phyloP scores from a whole-genome alignment of 495 filamentous ascomycete species.

The Penicillium nucicola region DNA sequence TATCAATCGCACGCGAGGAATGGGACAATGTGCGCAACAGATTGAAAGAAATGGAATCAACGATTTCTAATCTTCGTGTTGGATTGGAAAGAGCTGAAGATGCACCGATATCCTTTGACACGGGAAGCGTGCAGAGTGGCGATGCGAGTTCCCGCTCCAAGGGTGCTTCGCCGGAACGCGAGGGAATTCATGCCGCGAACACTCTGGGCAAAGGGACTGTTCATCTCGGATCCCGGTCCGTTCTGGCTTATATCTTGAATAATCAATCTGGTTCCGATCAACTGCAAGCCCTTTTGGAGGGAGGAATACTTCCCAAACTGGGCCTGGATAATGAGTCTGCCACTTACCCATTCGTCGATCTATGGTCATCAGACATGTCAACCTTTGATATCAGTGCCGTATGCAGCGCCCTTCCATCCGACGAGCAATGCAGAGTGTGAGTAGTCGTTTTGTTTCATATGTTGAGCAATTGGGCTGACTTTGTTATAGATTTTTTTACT shows the following conservation, averaged over 20 bases:
- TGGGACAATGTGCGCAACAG: slow-evolving; percentile 45
- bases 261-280: slow-evolving; percentile 62
- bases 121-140: slow-evolving; percentile 56
- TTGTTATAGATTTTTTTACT: slow-evolving; percentile 59
- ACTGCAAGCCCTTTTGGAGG: slow-evolving; percentile 64
- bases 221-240: slow-evolving; percentile 57
- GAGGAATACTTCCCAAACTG: slow-evolving; percentile 75
- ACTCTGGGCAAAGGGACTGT: slow-evolving; percentile 53
- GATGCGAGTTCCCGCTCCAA: slow-evolving; percentile 48
- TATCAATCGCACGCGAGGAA: slow-evolving; percentile 44
- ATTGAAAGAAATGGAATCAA: slow-evolving; percentile 43
- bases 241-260: slow-evolving; percentile 59
- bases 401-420: slow-evolving; percentile 65
- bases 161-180: slow-evolving; percentile 42
- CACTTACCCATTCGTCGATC: slow-evolving; percentile 72
- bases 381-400: slow-evolving; percentile 66
- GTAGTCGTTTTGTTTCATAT: slow-evolving; percentile 18
- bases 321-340: slow-evolving; percentile 79
- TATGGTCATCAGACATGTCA: slow-evolving; percentile 66
- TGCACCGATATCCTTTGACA: slow-evolving; percentile 27
- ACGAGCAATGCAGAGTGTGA: slow-evolving; percentile 64
- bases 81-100: slow-evolving; percentile 41
- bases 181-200: slow-evolving; percentile 53
- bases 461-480: background rate
- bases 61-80: slow-evolving; percentile 37